Conservation (phyloP, 208 protist species). For the Leishmania guyanensis region DNA sequence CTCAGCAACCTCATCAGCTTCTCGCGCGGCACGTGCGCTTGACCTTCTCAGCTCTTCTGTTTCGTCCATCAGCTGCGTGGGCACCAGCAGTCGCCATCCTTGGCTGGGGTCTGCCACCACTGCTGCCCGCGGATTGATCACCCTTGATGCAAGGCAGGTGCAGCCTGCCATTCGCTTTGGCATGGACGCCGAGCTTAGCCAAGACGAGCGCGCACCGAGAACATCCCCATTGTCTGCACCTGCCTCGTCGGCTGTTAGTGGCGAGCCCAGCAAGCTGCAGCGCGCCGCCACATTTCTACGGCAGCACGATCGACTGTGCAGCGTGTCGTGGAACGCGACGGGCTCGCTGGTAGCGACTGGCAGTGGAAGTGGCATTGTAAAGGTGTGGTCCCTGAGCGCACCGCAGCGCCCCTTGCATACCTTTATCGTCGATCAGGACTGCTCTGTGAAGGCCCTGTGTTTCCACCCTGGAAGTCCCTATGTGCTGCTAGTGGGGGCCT, state of each 20-base stretch:
- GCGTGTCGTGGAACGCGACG: slow-evolving; percentile 63
- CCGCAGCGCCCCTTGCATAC: slow-evolving; percentile 40
- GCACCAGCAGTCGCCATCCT: slow-evolving; percentile 56
- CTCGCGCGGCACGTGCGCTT: slow-evolving; percentile 24
- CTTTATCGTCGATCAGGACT: slow-evolving; percentile 39
- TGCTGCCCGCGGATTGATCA: slow-evolving; percentile 53
- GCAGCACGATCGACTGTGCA: slow-evolving; percentile 59
- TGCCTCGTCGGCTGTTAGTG: background rate
- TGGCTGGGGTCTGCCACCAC: slow-evolving; percentile 61
- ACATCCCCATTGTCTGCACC: slow-evolving; percentile 10
- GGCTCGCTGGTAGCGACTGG: slow-evolving; percentile 73
- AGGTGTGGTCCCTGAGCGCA: slow-evolving; percentile 62
- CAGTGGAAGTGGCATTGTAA: slow-evolving; percentile 54
- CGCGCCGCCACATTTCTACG: slow-evolving; percentile 31
- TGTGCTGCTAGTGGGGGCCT: slow-evolving; percentile 59
- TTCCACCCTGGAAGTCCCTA: slow-evolving; percentile 78
- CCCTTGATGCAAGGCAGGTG: slow-evolving; percentile 51
- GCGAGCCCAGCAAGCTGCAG: slow-evolving; percentile 26
- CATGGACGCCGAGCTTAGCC: slow-evolving; percentile 6
- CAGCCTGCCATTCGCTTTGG: slow-evolving; percentile 38
- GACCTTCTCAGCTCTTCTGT: slow-evolving; percentile 34
- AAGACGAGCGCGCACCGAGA: background rate
- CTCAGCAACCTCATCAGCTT: background rate
- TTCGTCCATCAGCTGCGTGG: slow-evolving; percentile 52
- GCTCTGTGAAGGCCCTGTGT: slow-evolving; percentile 55